Percentiles rank a stretch among this genome's conserved stretches.
Conservation (phyloP, 495 filamentous ascomycete species). For the Aspergillus wentii region DNA sequence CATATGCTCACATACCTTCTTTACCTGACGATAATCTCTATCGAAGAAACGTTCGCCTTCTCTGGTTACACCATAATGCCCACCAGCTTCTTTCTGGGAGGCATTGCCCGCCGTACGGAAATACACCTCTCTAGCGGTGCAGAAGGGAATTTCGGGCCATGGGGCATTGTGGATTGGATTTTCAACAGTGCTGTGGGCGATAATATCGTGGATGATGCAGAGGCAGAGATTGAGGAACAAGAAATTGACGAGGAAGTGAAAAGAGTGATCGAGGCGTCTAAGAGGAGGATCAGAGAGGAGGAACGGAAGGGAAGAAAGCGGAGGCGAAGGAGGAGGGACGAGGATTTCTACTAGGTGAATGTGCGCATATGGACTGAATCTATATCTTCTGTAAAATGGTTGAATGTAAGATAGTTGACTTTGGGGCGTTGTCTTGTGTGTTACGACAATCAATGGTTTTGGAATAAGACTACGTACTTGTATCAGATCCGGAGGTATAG, state of each 20-base stretch:
- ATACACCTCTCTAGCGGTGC: slow-evolving; percentile 56
- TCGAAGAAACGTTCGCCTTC: slow-evolving; percentile 74
- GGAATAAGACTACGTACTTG: no score
- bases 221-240: slow-evolving; percentile 17
- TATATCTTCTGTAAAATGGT: no score
- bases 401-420: no score
- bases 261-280: slow-evolving; percentile 21
- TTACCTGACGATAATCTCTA: slow-evolving; percentile 58
- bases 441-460: no score
- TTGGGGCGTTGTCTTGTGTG: no score
- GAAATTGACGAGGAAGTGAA: slow-evolving; percentile 20
- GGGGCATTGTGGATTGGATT: slow-evolving; percentile 74
- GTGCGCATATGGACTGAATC: no score
- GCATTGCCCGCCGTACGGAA: slow-evolving; percentile 67
- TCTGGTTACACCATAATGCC: slow-evolving; percentile 75
- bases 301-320: slow-evolving; percentile 1
- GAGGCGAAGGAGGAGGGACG: slow-evolving; percentile 3
- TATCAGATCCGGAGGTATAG: no score
- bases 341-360: neutral
- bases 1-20: slow-evolving; percentile 79
- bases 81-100: slow-evolving; percentile 64
- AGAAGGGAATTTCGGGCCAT: slow-evolving; percentile 70
- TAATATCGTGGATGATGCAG: slow-evolving; percentile 40
- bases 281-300: slow-evolving; percentile 10
- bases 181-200: slow-evolving; percentile 61